These are phyloP conservation scores for Candida ipomoeae DNA, from an alignment of 805 yeast species.

Conservation along the genomic window DNA sequence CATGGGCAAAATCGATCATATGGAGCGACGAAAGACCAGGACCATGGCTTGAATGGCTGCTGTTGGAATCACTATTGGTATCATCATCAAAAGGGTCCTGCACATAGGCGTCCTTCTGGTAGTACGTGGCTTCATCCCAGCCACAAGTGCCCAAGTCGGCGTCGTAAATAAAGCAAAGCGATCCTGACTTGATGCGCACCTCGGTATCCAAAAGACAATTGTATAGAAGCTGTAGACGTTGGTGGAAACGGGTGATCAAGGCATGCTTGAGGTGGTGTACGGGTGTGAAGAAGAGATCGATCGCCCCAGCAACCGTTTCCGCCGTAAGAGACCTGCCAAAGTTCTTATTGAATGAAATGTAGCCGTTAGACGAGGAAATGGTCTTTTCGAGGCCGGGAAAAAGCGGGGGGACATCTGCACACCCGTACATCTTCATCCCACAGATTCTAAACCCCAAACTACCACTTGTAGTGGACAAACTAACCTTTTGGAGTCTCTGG, in stretches of 20 bases:
- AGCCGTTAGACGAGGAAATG: conserved; percentile 23
- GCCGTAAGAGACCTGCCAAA: conserved; percentile 62
- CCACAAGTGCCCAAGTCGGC: conserved; percentile 53
- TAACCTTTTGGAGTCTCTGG: conserved; percentile 57
- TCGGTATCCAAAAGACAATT: conserved; percentile 62
- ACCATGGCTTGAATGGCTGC: conserved; percentile 17
- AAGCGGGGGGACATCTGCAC: conserved; percentile 6
- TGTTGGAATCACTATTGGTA: conserved; percentile 18
- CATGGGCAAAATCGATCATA: conserved; percentile 89
- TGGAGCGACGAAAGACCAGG: conserved; percentile 39
- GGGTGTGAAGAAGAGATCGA: conserved; percentile 44
- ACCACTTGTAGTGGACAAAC: conserved; percentile 76
- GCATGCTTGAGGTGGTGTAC: conserved; percentile 24
- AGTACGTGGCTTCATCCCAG: conserved; percentile 11
- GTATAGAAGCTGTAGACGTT: conserved; percentile 62
- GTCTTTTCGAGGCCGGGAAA: conserved; percentile 19
- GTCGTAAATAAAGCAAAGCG: conserved; percentile 72
- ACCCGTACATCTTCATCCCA: conserved; percentile 65
- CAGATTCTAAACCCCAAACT: conserved; percentile 72
- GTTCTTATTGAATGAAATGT: conserved; percentile 54
- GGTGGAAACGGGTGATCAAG: conserved; percentile 41
- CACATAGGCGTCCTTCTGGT: conserved; percentile 26
- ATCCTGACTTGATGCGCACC: conserved; percentile 64
- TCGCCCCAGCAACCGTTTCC: conserved; percentile 41
- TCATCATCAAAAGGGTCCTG: conserved; percentile 20